These are phyloP conservation scores for Bryum argenteum DNA, from an alignment of 225 moss, liverwort and hornwort species.

Conservation along the genomic window DNA sequence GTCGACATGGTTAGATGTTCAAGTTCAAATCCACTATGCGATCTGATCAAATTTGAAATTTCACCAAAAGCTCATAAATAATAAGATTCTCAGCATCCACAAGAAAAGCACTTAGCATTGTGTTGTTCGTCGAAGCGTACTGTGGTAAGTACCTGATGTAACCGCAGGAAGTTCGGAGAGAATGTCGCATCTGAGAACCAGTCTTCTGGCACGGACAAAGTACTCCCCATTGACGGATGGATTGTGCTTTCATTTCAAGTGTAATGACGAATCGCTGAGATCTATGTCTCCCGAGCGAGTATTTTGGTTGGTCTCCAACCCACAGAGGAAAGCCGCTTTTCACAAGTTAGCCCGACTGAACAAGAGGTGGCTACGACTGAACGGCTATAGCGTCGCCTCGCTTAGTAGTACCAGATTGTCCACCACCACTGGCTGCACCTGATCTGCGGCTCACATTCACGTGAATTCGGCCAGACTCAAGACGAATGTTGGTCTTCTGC, in stretches of 20 bases:
- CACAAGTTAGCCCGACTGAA: too few species aligned
- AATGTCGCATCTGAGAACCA: conserved; percentile 1
- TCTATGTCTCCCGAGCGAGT: not conserved
- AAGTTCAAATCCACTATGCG: not conserved
- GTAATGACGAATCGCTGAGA: not conserved
- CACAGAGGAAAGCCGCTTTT: too few species aligned
- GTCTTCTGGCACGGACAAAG: conserved; percentile 1
- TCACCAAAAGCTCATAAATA: not conserved
- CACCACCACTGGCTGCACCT: conserved; percentile 41
- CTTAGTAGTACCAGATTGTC: conserved; percentile 40
- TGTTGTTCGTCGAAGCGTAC: not conserved
- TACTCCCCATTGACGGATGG: not conserved
- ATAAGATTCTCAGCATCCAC: not conserved
- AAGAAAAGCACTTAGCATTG: not conserved
- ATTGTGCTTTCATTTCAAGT: not conserved
- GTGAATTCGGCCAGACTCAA: conserved; percentile 85
- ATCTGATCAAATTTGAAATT: too few species aligned
- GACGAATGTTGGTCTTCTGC: conserved; percentile 77
- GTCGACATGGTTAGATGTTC: not conserved
- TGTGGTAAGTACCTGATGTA: conserved; percentile 24
- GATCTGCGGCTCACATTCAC: conserved; percentile 71
- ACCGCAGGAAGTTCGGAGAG: conserved; percentile 13
- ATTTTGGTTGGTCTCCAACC: too few species aligned
- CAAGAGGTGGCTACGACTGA: conserved; percentile 31
- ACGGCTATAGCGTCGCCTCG: conserved; percentile 62